A percentile compares a stretch with the other conserved stretches of the same genome.
Conservation (phyloP, 345 rosid species). For the Anastatica hierochuntica region DNA sequence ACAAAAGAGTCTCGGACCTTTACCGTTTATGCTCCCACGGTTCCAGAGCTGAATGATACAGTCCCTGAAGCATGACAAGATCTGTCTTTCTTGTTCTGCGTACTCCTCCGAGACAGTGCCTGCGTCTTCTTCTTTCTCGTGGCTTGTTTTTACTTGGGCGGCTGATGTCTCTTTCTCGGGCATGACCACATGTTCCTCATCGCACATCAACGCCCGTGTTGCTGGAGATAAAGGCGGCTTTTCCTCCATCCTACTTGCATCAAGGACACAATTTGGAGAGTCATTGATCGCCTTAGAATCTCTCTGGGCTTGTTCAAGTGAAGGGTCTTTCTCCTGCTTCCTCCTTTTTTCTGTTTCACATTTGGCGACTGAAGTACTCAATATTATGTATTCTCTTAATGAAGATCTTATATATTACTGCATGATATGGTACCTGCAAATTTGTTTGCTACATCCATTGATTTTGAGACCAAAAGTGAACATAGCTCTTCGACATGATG, state of each 20-base stretch:
- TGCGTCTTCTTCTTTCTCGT: conserved; percentile 15
- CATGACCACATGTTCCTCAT: conserved; percentile 36
- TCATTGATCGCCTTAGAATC: conserved; percentile 20
- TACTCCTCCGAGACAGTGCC: conserved; percentile 31
- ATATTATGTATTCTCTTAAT: background rate
- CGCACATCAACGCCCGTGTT: conserved; percentile 56
- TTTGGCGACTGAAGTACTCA: conserved; percentile 5
- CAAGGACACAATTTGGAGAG: conserved; percentile 19
- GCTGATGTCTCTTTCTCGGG: conserved; percentile 21
- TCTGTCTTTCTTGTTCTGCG: conserved; percentile 44
- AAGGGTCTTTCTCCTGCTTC: conserved; percentile 11
- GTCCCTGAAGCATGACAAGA: conserved; percentile 43
- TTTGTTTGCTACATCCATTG: conserved; percentile 36
- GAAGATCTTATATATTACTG: background rate
- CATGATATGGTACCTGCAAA: conserved; percentile 34
- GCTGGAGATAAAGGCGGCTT: conserved; percentile 41
- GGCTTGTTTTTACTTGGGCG: conserved; percentile 9
- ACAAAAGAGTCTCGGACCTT: too few relatives aligned
- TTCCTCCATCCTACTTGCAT: conserved; percentile 19
- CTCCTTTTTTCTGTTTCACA: conserved; percentile 5
- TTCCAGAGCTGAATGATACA: conserved; percentile 39
- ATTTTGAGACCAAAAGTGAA: conserved; percentile 43
- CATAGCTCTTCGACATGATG: conserved; percentile 48
- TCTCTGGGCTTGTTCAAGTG: conserved; percentile 17
- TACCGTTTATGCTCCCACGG: conserved; percentile 45